phyloP scores from a whole-genome alignment of 257 asterid genomes.

The Leonotis leonurus region DNA sequence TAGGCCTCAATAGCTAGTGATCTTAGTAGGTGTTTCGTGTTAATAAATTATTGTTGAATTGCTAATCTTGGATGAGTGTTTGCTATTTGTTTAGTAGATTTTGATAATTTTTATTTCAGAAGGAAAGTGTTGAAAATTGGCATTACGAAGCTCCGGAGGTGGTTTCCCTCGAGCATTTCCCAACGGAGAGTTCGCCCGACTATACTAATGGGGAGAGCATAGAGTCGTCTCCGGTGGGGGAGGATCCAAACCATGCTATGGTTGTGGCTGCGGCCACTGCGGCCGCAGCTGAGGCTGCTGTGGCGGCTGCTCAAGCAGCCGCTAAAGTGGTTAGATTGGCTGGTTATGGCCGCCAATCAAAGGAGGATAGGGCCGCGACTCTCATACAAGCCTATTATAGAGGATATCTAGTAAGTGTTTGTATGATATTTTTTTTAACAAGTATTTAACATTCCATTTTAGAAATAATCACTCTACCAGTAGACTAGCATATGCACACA shows the following conservation, averaged over 20 bases:
- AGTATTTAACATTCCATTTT: neutral
- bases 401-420: constrained; percentile 67
- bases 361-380: constrained; percentile 70
- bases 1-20: neutral
- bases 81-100: neutral
- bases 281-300: constrained; percentile 90
- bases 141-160: constrained; percentile 75
- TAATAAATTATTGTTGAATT: neutral
- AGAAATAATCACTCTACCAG: too few relatives aligned
- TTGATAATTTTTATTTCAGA: too few relatives aligned
- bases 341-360: constrained; percentile 63
- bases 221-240: constrained; percentile 43
- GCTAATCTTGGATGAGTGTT: neutral
- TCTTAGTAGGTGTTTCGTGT: neutral
- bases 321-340: constrained; percentile 78
- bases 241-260: constrained; percentile 55
- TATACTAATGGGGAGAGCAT: constrained; percentile 41
- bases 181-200: constrained; percentile 77
- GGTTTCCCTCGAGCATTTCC: constrained; percentile 77
- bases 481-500: too few relatives aligned
- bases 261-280: constrained; percentile 86
- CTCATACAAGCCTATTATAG: constrained; percentile 71
- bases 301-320: constrained; percentile 84
- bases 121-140: constrained; percentile 62
- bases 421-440: neutral